Percentiles rank a stretch among this genome's conserved stretches.
Conservation (phyloP, 2,329 filamentous ascomycete genomes). For the Scolecobasidium constrictum region DNA sequence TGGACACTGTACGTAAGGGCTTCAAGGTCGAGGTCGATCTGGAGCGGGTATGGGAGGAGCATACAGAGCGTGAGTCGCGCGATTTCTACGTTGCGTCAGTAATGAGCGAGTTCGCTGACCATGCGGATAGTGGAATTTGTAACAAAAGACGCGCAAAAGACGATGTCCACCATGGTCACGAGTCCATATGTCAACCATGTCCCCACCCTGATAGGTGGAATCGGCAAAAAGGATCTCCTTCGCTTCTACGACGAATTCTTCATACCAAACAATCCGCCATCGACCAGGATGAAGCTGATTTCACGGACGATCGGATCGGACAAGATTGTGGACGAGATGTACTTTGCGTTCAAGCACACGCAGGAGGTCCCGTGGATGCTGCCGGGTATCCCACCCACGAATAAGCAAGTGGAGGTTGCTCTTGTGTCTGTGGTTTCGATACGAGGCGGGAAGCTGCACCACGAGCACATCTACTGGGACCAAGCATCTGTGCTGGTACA, state of each 20-base stretch:
- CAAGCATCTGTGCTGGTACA: slow-evolving; percentile 51
- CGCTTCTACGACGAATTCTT: slow-evolving; percentile 49
- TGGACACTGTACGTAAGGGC: slow-evolving; percentile 48
- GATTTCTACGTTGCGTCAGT: neutral
- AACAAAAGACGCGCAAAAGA: slow-evolving; percentile 23
- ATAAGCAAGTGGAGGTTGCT: slow-evolving; percentile 45
- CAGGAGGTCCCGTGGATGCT: slow-evolving; percentile 48
- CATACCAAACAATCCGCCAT: slow-evolving; percentile 38
- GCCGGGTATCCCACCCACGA: slow-evolving; percentile 45
- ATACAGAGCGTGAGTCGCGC: slow-evolving; percentile 12
- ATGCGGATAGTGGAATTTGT: slow-evolving; percentile 23
- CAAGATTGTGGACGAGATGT: slow-evolving; percentile 50
- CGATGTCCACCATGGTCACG: slow-evolving; percentile 26
- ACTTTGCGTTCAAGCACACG: slow-evolving; percentile 46
- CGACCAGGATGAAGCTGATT: slow-evolving; percentile 42
- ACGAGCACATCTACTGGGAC: slow-evolving; percentile 52
- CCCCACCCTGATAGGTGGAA: slow-evolving; percentile 33
- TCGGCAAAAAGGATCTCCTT: slow-evolving; percentile 29
- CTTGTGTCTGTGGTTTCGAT: slow-evolving; percentile 47
- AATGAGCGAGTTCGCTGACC: neutral
- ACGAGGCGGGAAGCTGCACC: slow-evolving; percentile 41
- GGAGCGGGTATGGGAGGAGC: slow-evolving; percentile 33
- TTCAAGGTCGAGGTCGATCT: slow-evolving; percentile 41
- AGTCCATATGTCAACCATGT: slow-evolving; percentile 33
- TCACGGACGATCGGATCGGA: slow-evolving; percentile 48